phyloP scores from a whole-genome alignment of 2,329 filamentous ascomycete species.

The Ceratocystis papillata region DNA sequence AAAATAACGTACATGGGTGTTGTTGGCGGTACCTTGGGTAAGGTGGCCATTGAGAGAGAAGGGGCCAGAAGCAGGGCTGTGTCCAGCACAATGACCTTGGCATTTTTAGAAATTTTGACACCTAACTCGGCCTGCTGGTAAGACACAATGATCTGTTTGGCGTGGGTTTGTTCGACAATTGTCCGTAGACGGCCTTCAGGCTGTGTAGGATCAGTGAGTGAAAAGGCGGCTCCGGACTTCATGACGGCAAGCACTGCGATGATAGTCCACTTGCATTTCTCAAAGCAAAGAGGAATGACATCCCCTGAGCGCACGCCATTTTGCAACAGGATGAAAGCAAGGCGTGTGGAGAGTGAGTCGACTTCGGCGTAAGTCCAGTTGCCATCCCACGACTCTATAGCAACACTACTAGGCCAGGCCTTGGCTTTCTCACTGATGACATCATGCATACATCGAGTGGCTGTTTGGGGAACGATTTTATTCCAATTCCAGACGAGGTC shows the following conservation, averaged over 20 bases:
- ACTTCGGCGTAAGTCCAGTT: slow-evolving; percentile 38
- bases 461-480: slow-evolving; percentile 33
- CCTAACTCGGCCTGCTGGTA: slow-evolving; percentile 34
- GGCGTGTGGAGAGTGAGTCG: slow-evolving; percentile 34
- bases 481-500: slow-evolving; percentile 41
- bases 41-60: slow-evolving; percentile 7
- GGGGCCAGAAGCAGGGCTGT: slow-evolving; percentile 10
- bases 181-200: slow-evolving; percentile 37
- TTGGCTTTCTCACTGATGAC: slow-evolving; percentile 35
- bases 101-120: slow-evolving; percentile 30
- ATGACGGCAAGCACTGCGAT: slow-evolving; percentile 39
- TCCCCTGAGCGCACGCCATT: slow-evolving; percentile 34
- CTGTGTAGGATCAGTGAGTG: slow-evolving; percentile 39
- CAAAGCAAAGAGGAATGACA: slow-evolving; percentile 41
- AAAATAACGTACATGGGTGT: slow-evolving; percentile 48
- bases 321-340: slow-evolving; percentile 34
- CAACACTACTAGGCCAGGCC: slow-evolving; percentile 33
- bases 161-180: slow-evolving; percentile 37
- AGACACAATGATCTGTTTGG: slow-evolving; percentile 35
- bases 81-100: slow-evolving; percentile 21
- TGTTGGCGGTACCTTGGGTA: slow-evolving; percentile 35
- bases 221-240: slow-evolving; percentile 41
- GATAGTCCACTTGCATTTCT: slow-evolving; percentile 40
- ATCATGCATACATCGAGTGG: slow-evolving; percentile 39
- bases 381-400: slow-evolving; percentile 43